Conservation (phyloP, 1,139 yeast genomes). For the Candida sp. region DNA sequence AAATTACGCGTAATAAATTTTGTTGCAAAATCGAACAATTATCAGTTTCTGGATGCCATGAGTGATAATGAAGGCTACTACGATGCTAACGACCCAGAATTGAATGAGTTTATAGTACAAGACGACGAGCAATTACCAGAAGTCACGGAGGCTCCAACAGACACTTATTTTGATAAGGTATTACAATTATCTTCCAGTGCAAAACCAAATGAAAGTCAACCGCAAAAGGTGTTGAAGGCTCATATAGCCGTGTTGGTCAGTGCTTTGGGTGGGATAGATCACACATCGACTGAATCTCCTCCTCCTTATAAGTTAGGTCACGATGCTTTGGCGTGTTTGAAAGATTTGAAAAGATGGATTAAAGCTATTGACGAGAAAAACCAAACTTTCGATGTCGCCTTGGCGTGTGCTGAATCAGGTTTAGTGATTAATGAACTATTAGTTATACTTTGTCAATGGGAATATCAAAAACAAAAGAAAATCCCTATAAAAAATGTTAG, state of each 20-base stretch:
- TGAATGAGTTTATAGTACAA: conserved; percentile 10
- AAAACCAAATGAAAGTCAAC: conserved; percentile 34
- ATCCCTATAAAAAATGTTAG: conserved; percentile 24
- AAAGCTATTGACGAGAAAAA: conserved; percentile 75
- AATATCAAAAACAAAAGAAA: conserved; percentile 29
- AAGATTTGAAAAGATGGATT: conserved; percentile 87
- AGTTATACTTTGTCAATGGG: conserved; percentile 79
- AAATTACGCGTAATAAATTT: conserved; percentile 1
- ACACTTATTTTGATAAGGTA: conserved; percentile 20
- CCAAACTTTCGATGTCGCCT: conserved; percentile 73
- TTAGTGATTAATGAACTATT: conserved; percentile 70
- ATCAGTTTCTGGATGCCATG: neutral
- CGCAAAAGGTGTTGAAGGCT: conserved; percentile 52
- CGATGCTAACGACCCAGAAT: conserved; percentile 9
- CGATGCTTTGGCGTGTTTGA: conserved; percentile 86
- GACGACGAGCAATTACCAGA: conserved; percentile 8
- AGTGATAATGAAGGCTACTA: conserved; percentile 10
- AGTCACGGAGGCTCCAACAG: conserved; percentile 13
- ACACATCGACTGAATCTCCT: conserved; percentile 38
- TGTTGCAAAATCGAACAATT: conserved; percentile 1
- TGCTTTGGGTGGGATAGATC: conserved; percentile 81
- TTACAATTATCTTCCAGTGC: conserved; percentile 22
- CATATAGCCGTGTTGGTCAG: conserved; percentile 72
- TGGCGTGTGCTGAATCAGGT: conserved; percentile 82
- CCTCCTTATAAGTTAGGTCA: conserved; percentile 77